phyloP scores from a whole-genome alignment of 306 rosid genomes.

The Cicer judaicum region DNA sequence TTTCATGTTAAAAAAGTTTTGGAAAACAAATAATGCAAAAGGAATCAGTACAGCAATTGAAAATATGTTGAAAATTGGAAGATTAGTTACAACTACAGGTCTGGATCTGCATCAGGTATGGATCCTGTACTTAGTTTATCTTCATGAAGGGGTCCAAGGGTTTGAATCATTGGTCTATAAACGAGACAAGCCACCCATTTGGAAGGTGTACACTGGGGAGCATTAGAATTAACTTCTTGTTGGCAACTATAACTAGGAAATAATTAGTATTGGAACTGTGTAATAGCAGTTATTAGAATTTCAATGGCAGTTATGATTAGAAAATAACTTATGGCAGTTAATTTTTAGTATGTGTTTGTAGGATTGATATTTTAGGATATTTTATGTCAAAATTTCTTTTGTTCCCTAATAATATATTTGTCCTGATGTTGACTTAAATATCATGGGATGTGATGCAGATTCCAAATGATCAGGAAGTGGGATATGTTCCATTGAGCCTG shows the following conservation, averaged over 20 bases:
- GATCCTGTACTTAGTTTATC: slow-evolving; percentile 32
- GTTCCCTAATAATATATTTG: slow-evolving; percentile 13
- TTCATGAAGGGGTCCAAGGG: background rate
- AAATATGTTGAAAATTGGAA: slow-evolving; percentile 85
- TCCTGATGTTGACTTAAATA: slow-evolving; percentile 39
- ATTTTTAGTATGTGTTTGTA: background rate
- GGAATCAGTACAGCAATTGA: slow-evolving; percentile 64
- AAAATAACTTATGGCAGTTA: background rate
- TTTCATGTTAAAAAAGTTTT: slow-evolving; percentile 62
- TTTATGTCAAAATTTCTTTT: slow-evolving; percentile 7
- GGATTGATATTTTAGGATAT: background rate
- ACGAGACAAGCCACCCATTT: background rate
- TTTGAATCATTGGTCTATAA: background rate
- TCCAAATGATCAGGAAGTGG: slow-evolving; percentile 90
- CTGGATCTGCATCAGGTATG: slow-evolving; percentile 95
- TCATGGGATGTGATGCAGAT: slow-evolving; percentile 60
- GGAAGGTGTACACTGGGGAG: background rate
- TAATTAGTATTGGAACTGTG: background rate
- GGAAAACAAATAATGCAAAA: slow-evolving; percentile 61
- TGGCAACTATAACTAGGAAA: background rate
- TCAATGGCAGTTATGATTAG: background rate
- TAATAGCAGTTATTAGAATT: background rate
- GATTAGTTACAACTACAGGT: slow-evolving; percentile 63
- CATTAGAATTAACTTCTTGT: background rate
- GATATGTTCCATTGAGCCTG: slow-evolving; percentile 87